Evolutionary conservation across 2,329 filamentous ascomycete genomes (phyloP).

Genomic region (Exserohilum turcica): DNA sequence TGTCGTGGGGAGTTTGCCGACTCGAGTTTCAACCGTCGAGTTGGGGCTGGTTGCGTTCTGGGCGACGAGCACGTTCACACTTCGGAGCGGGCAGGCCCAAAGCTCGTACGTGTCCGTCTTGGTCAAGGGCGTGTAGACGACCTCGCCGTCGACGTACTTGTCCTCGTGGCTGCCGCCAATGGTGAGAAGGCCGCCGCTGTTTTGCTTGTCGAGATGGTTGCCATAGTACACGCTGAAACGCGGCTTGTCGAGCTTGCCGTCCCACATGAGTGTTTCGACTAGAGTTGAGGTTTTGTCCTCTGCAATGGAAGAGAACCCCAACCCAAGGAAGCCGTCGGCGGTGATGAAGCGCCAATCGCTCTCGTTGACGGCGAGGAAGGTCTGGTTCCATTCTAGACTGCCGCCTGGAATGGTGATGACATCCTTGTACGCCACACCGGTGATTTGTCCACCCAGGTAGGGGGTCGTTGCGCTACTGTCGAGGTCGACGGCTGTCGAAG

Average conservation of each 20-base stretch:
- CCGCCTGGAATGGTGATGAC: constrained; percentile 12
- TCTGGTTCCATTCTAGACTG: constrained; percentile 24
- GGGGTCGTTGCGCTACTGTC: constrained; percentile 8
- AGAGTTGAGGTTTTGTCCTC: constrained; percentile 15
- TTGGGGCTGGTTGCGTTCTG: constrained; percentile 12
- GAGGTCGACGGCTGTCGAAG: constrained; percentile 16
- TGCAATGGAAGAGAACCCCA: constrained; percentile 27
- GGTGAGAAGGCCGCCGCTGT: constrained; percentile 19
- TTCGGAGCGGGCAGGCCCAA: constrained; percentile 22
- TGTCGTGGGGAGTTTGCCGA: constrained; percentile 5
- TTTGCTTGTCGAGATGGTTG: constrained; percentile 13
- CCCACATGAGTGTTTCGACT: constrained; percentile 26
- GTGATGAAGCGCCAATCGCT: constrained; percentile 26
- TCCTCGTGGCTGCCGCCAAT: constrained; percentile 52
- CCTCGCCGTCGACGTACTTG: constrained; percentile 66
- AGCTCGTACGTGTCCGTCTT: constrained; percentile 20
- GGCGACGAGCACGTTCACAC: constrained; percentile 12
- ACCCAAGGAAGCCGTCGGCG: constrained; percentile 24
- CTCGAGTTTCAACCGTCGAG: constrained; percentile 7
- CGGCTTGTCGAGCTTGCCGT: constrained; percentile 16
- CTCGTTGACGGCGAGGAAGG: constrained; percentile 22
- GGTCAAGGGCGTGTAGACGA: constrained; percentile 49
- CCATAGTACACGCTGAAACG: constrained; percentile 26
- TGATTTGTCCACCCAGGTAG: constrained; percentile 22
- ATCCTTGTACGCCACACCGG: constrained; percentile 15